These are phyloP conservation scores for Fragosphaeria purpurea DNA, from an alignment of 2,329 filamentous ascomycete species.

Conservation along the genomic window DNA sequence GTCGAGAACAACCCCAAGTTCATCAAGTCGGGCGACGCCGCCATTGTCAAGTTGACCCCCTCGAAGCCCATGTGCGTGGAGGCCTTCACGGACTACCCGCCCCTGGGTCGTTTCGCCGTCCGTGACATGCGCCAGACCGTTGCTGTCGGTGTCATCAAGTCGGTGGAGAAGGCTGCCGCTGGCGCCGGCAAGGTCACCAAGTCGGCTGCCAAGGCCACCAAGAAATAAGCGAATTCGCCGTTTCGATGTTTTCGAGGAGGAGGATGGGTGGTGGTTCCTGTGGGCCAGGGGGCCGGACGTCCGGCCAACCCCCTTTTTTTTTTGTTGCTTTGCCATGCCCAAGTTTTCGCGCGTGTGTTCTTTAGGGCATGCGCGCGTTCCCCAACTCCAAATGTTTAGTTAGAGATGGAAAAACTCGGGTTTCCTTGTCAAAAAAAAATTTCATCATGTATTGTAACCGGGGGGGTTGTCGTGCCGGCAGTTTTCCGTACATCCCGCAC, in stretches of 20 bases:
- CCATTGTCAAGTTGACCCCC: constrained; percentile 99
- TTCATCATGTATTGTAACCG: background rate
- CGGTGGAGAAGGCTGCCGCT: constrained; percentile 55
- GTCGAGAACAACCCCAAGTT: constrained; percentile 91
- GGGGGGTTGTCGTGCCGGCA: background rate
- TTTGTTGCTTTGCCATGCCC: constrained; percentile 3
- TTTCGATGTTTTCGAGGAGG: constrained; percentile 4
- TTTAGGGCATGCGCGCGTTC: background rate
- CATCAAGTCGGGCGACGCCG: constrained; percentile 99
- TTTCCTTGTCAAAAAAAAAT: constrained; percentile 2
- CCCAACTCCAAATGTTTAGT: no score
- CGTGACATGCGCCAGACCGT: constrained; percentile 94
- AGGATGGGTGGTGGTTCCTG: constrained; percentile 3
- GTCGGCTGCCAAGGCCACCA: constrained; percentile 62
- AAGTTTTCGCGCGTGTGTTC: constrained; percentile 1
- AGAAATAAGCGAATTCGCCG: constrained; percentile 50
- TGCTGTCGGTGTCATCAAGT: constrained; percentile 92
- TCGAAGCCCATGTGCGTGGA: constrained; percentile 99
- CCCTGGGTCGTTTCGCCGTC: constrained; percentile 99
- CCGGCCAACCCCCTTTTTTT: background rate
- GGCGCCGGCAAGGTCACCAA: constrained; percentile 58
- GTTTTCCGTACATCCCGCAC: constrained; percentile 4
- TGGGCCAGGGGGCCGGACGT: constrained; percentile 2
- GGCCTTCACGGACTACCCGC: constrained; percentile 99
- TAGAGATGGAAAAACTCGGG: background rate